Evolutionary conservation across 768 basidiomycete species (phyloP), one percentile per base, ranked within the genome.

Genomic region (Obba rivulosa): DNA sequence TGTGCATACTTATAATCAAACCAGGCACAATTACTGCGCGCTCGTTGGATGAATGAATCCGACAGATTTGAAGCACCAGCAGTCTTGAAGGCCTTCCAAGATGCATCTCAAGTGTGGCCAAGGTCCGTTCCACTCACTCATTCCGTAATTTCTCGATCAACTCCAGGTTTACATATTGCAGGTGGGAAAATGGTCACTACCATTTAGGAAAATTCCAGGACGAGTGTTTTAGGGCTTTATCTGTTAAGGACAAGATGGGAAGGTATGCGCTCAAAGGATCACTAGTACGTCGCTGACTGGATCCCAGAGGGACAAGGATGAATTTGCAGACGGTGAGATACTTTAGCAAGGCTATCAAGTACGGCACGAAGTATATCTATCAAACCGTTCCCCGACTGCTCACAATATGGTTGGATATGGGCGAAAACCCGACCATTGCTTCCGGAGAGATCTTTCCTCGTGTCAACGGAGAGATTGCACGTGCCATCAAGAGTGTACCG

Each of bases 331-430:
- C 87, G 17, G 66, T 92, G 58, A 74, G 74, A 59, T 70, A 77
- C 54, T 95, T 85, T 53, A 72, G 76, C 2, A 79, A 74, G 52
- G 86, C 93, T 1, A 81, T 94, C 40, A 72, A 73, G 58, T 69
- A 75, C 60, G 96, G 96, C 16, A 91, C 93, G 34, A 99, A 99
- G 72, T 96, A 87, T 63, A 85, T 95, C 20, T 98, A 95, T 64
- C 95, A 95, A 62, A 92, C 92, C 0, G 81, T 99, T 51, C 94
- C 96, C 0, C 83, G 96, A 35, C 74, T 97, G 53, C 75, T 99
- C 8, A 98, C 93, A 0, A 79, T 99, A 24, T 99, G 94, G 93
- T 69, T 98, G 43, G 93, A 96, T 63, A 64, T 89, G 50, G 92
- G 86, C n/a, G 92, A 92, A 45, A 46, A 48, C 31, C 20, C 16